A percentile compares a stretch with the other conserved stretches of the same genome.
Evolutionary conservation across 306 rosid genomes (phyloP).

Genomic region (Trichosanthes truncata): DNA sequence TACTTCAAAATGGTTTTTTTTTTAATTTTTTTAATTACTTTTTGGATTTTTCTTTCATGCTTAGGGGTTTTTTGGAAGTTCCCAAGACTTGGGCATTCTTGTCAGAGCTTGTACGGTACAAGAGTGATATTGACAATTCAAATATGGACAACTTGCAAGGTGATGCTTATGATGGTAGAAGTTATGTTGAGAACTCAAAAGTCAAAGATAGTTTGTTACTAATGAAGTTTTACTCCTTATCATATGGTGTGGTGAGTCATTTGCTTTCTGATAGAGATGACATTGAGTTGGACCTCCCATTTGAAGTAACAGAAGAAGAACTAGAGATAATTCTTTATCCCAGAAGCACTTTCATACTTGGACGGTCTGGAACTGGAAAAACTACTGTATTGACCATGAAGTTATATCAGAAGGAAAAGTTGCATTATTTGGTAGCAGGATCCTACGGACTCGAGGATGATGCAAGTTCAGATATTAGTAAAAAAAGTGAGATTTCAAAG

Average conservation of each 20-base stretch:
- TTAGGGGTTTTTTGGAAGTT: slow-evolving; percentile 35
- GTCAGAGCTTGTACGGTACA: slow-evolving; percentile 26
- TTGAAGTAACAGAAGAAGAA: slow-evolving; percentile 66
- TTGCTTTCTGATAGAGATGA: slow-evolving; percentile 42
- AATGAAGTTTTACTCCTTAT: slow-evolving; percentile 67
- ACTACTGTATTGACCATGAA: slow-evolving; percentile 79
- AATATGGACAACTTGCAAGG: slow-evolving; percentile 16
- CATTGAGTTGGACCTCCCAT: slow-evolving; percentile 58
- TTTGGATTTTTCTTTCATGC: background rate
- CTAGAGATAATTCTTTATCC: slow-evolving; percentile 42
- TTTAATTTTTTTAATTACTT: background rate
- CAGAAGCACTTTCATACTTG: slow-evolving; percentile 53
- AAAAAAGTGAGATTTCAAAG: slow-evolving; percentile 1
- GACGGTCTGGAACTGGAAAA: slow-evolving; percentile 90
- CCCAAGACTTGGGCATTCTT: slow-evolving; percentile 45
- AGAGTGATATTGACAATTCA: slow-evolving; percentile 19
- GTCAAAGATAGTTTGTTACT: slow-evolving; percentile 69
- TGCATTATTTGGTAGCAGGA: slow-evolving; percentile 28
- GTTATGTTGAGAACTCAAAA: slow-evolving; percentile 63
- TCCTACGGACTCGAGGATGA: slow-evolving; percentile 6
- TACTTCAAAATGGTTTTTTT: background rate
- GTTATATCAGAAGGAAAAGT: slow-evolving; percentile 45
- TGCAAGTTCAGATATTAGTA: slow-evolving; percentile 15
- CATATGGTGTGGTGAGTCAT: slow-evolving; percentile 42
- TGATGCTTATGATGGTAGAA: slow-evolving; percentile 33